These are phyloP conservation scores for Colletotrichum sp. DNA, from an alignment of 2,329 filamentous ascomycete genomes.

Conservation along the genomic window DNA sequence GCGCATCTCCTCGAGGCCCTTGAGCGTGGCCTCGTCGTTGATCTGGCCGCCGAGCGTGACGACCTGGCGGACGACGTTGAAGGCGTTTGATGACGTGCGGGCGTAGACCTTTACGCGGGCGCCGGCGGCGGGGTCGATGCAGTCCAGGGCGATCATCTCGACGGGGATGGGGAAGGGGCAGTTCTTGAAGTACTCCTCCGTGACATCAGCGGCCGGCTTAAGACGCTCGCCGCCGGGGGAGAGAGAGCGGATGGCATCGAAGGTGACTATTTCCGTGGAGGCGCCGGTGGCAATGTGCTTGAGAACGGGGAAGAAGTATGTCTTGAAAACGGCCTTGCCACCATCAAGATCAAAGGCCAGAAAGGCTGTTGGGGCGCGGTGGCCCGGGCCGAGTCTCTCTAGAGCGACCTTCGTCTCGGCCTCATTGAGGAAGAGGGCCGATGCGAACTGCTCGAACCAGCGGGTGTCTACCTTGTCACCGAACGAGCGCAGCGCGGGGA, in stretches of 20 bases:
- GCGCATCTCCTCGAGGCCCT: slow-evolving; percentile 25
- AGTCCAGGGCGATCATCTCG: slow-evolving; percentile 31
- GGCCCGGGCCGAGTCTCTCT: slow-evolving; percentile 18
- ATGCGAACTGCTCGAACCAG: slow-evolving; percentile 27
- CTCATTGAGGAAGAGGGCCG: slow-evolving; percentile 24
- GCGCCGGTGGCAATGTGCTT: slow-evolving; percentile 27
- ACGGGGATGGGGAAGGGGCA: slow-evolving; percentile 26
- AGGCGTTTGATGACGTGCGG: slow-evolving; percentile 26
- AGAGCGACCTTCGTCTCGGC: slow-evolving; percentile 11
- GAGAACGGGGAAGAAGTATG: slow-evolving; percentile 29
- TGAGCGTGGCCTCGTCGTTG: slow-evolving; percentile 23
- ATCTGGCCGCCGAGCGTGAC: slow-evolving; percentile 27
- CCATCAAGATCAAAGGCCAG: slow-evolving; percentile 30
- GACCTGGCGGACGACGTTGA: slow-evolving; percentile 26
- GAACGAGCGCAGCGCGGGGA: slow-evolving; percentile 11
- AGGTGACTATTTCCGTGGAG: slow-evolving; percentile 24
- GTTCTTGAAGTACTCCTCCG: slow-evolving; percentile 24
- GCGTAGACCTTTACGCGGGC: slow-evolving; percentile 32
- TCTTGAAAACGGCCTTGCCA: slow-evolving; percentile 24
- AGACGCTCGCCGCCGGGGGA: slow-evolving; percentile 23
- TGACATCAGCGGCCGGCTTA: slow-evolving; percentile 19
- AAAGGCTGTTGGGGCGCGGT: slow-evolving; percentile 27
- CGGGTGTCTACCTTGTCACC: slow-evolving; percentile 9
- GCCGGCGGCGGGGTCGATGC: slow-evolving; percentile 27
- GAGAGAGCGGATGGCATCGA: slow-evolving; percentile 26